A percentile compares a stretch with the other conserved stretches of the same genome.
phyloP scores from a whole-genome alignment of 1,139 yeast species.

The Saccharomyces uvarum region DNA sequence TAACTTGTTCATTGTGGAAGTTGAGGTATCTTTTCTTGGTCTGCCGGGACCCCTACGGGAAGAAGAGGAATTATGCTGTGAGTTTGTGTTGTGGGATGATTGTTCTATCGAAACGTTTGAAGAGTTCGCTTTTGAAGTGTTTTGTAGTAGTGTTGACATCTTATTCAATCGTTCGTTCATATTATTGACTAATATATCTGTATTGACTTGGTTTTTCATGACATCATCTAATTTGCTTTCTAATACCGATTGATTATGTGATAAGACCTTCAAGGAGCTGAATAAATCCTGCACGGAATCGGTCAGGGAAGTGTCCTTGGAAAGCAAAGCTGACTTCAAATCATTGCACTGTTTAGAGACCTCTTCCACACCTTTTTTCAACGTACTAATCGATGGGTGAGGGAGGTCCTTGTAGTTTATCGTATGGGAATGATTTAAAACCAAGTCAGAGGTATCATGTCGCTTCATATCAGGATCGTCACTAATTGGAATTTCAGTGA shows the following conservation, averaged over 20 bases:
- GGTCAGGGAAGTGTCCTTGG: constrained; percentile 16
- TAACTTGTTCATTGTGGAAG: constrained; percentile 4
- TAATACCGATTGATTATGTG: constrained; percentile 29
- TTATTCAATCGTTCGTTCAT: constrained; percentile 21
- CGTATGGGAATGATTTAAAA: not conserved
- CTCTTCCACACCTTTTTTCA: constrained; percentile 6
- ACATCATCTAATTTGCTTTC: constrained; percentile 32
- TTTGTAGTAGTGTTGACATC: constrained; percentile 5
- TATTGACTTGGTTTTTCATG: constrained; percentile 31
- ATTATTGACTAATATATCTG: constrained; percentile 30
- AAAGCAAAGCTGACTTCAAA: constrained; percentile 14
- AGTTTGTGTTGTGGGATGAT: not conserved
- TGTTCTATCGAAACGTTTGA: not conserved
- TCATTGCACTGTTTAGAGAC: constrained; percentile 9
- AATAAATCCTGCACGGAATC: constrained; percentile 18
- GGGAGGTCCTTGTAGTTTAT: not conserved
- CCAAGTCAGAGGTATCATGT: not conserved
- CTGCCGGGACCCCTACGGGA: constrained; percentile 30
- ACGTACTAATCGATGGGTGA: not conserved
- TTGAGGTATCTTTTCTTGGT: constrained; percentile 25
- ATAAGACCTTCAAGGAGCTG: constrained; percentile 24
- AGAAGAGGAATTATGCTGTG: constrained; percentile 6
- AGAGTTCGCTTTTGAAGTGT: constrained; percentile 2
- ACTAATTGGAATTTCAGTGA: not conserved
- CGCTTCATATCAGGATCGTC: not conserved